phyloP scores from a whole-genome alignment of 768 basidiomycete species.

The Tricholomella constricta region DNA sequence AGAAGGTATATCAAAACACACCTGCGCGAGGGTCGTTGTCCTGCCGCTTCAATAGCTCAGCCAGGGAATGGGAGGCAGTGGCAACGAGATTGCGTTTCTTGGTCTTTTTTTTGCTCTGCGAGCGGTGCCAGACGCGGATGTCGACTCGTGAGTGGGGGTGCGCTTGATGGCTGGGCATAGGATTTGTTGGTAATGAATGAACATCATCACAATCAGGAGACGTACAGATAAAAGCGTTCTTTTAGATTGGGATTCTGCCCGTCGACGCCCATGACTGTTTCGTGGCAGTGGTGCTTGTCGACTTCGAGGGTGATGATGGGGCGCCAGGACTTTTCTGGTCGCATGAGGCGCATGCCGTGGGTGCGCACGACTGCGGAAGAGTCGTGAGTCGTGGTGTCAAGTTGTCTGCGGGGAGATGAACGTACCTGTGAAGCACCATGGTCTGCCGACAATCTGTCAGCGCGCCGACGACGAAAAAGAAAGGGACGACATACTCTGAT shows the following conservation, averaged over 20 bases:
- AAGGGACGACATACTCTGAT: too few relatives aligned
- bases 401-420: not conserved
- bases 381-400: not conserved
- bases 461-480: too few relatives aligned
- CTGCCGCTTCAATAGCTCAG: constrained; percentile 54
- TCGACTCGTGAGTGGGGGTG: constrained; percentile 44
- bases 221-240: constrained; percentile 54
- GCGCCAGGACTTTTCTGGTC: constrained; percentile 66
- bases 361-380: constrained; percentile 38
- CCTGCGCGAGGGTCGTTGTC: constrained; percentile 39
- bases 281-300: constrained; percentile 52
- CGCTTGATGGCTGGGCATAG: constrained; percentile 38
- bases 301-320: constrained; percentile 63
- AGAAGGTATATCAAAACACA: constrained; percentile 27
- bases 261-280: constrained; percentile 62
- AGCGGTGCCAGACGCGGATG: constrained; percentile 58
- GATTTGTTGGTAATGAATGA: not conserved
- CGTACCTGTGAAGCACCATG: constrained; percentile 37
- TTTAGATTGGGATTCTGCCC: constrained; percentile 73
- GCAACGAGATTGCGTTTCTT: constrained; percentile 61
- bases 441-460: constrained; percentile 15
- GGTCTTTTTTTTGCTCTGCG: constrained; percentile 63
- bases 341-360: constrained; percentile 48
- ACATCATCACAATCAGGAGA: constrained; percentile 2
- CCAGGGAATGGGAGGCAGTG: constrained; percentile 48